Evolutionary conservation across 2,329 filamentous ascomycete genomes (phyloP), one percentile per base, ranked within the genome.

Genomic region (Incumbomyces delicatus): DNA sequence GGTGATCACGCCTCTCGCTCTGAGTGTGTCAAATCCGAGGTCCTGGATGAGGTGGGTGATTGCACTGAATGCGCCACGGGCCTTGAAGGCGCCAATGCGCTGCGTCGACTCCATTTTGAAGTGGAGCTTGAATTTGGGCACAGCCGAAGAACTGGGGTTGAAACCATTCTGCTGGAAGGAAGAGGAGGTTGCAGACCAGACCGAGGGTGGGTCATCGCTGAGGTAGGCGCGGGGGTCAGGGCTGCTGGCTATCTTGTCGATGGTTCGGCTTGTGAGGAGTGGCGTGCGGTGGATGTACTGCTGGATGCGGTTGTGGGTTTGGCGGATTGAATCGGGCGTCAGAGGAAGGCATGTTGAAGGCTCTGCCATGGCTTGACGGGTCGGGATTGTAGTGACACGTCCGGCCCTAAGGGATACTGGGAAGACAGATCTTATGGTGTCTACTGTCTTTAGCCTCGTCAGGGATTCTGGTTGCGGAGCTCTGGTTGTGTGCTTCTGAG

Each of bases 51-150:
- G 66, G 47, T 84, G 68, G 58, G 80, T 75, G 32, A 95, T 62
- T 1, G 89, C 88, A 65, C 95, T 87, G 57, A 95, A 95, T 0
- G 89, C 90, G 4, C 90, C 92, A 6, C 90, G 74, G 13, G 81
- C 84, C 69, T 96, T 96, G 72, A 96, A 96, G 1, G 90, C 90
- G 43, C 90, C 92, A 46, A 94, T 80, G 46, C 81, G 80, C 70
- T 96, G 92, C 49, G 87, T 71, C 65, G 95, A 95, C 72, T 96
- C 90, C 65, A 87, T 94, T 70, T 96, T 96, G 77, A 96, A 94
- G 71, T 86, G 92, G 44, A 96, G 73, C 11, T 79, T 73, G 33
- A 95, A 69, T 41, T 68, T 77, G 0, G 87, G 87, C 1, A 37
- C 30, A 27, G 32, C 29, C 11, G 27, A 39, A 10, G 22, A 12